phyloP scores from a whole-genome alignment of 2,329 filamentous ascomycete genomes.

The Diaporthe humulicola region DNA sequence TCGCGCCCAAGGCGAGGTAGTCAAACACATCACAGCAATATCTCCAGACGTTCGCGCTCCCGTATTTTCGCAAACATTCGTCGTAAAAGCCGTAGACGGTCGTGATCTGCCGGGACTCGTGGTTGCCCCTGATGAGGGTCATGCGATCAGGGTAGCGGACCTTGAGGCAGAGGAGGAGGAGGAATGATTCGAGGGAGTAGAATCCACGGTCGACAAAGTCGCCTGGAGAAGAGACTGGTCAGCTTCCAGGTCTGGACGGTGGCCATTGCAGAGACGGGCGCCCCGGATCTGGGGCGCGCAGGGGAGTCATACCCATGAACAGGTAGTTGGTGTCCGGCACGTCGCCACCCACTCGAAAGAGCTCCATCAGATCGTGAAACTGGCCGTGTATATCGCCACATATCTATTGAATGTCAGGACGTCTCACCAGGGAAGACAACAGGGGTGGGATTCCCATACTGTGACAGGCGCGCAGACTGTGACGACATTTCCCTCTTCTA shows the following conservation, averaged over 20 bases:
- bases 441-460: constrained; percentile 60
- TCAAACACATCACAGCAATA: constrained; percentile 99
- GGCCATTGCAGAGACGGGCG: no score
- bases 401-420: constrained; percentile 67
- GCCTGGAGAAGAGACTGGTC: constrained; percentile 61
- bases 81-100: constrained; percentile 99
- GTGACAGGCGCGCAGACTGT: constrained; percentile 95
- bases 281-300: no score
- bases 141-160: constrained; percentile 98
- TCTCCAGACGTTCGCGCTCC: constrained; percentile 95
- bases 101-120: constrained; percentile 96
- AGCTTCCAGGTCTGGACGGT: constrained; percentile 21
- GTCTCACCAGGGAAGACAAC: not conserved
- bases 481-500: constrained; percentile 98
- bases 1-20: constrained; percentile 90
- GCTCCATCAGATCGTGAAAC: constrained; percentile 97
- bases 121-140: constrained; percentile 94
- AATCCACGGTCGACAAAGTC: constrained; percentile 99
- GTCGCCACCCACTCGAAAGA: constrained; percentile 93
- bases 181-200: constrained; percentile 97
- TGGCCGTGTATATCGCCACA: constrained; percentile 98
- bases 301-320: constrained; percentile 82
- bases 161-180: constrained; percentile 95
- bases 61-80: constrained; percentile 95
- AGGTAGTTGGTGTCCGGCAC: constrained; percentile 97